Evolutionary conservation across 371 early-diverging fungal species (phyloP), one percentile per base, ranked within the genome.

Genomic region (Mortierella sp.): DNA sequence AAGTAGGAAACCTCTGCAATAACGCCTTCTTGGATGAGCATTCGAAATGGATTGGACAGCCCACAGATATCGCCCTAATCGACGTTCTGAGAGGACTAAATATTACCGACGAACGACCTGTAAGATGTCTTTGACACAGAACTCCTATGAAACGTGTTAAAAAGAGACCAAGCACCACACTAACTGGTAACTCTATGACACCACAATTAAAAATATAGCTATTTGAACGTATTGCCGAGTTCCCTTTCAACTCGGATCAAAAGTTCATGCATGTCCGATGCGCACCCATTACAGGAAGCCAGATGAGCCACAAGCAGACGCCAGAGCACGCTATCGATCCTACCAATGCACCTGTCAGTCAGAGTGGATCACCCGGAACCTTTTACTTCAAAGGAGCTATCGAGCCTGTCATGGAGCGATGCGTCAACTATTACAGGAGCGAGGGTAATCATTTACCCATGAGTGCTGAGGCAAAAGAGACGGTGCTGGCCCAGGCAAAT

Each of bases 201-300:
- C 28, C n/a, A n/a, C n/a, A n/a, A n/a, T n/a, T n/a, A n/a, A n/a
- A n/a, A n/a, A n/a, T 27, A 14, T 80, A 87, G 87, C 44, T 64
- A 17, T 87, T 79, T 56, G 83, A 86, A 54, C 86, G 95, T 15
- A 60, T 93, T 12, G 79, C 87, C 0, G 97, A 96, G 82, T 78
- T 85, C 34, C 95, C 99, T 4, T 98, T 98, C 79, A 92, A 86
- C 70, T 92, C 94, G 6, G 97, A 96, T n/a, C 84, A 86, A 50
- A 98, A 98, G 84, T 91, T 72, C 71, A 98, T 97, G 98, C 82
- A 85, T 54, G 92, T 94, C 19, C 76, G 80, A 26, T 90, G 87
- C 26, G 70, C 62, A 6, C 57, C 62, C 44, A 32, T 50, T 26
- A 64, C 64, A 26, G 70, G 56, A 48, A 62, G 60, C 15, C 53